Percentiles rank a stretch among this genome's conserved stretches.
phyloP scores from a whole-genome alignment of 164 flowering plant species.

The Vitis riparia region DNA sequence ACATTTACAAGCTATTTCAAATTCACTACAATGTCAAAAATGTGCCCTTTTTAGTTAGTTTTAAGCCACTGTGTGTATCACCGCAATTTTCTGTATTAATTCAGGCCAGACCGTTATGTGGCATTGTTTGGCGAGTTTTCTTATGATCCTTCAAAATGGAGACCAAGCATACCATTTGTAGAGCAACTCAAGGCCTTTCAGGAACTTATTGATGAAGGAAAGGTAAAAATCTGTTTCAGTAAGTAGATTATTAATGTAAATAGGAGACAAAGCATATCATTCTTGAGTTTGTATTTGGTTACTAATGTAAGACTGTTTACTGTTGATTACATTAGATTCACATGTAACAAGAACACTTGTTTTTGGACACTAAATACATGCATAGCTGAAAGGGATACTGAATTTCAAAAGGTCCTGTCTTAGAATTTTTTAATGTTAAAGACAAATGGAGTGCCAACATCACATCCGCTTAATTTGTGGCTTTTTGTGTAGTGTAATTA shows the following conservation, averaged over 20 bases:
- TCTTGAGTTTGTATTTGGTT: background rate
- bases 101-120: conserved; percentile 97
- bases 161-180: conserved; percentile 76
- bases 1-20: too few relatives aligned
- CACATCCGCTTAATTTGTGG: background rate
- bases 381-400: background rate
- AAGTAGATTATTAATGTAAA: background rate
- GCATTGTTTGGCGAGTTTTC: conserved; percentile 74
- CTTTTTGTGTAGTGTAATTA: background rate
- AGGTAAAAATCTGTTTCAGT: conserved; percentile 42
- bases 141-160: conserved; percentile 83
- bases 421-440: background rate
- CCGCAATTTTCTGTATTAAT: conserved; percentile 2
- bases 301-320: background rate
- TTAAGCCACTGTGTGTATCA: background rate
- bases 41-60: too few relatives aligned
- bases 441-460: background rate
- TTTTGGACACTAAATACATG: background rate
- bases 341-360: background rate
- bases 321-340: background rate
- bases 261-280: too few relatives aligned
- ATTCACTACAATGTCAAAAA: too few relatives aligned
- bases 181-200: conserved; percentile 88
- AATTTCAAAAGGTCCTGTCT: background rate
- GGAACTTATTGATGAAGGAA: conserved; percentile 87